Evolutionary conservation across 306 rosid species (phyloP).

Genomic region (Malus fusca): DNA sequence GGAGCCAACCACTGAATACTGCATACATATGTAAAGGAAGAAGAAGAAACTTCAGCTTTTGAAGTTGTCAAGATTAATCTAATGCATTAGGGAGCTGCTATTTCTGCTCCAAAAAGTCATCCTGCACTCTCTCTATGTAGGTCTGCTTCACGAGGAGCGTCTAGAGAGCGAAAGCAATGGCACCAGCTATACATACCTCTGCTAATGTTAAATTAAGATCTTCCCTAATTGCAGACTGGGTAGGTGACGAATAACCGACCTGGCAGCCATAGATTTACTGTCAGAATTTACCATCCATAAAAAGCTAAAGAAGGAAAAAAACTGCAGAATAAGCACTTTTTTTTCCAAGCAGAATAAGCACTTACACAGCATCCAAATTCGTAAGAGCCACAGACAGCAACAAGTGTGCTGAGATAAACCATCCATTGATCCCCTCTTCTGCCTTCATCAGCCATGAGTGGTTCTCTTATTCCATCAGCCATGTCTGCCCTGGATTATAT

Average conservation of each 20-base stretch:
- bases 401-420: constrained; percentile 61
- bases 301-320: too few relatives aligned
- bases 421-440: constrained; percentile 58
- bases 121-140: too few relatives aligned
- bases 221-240: not conserved
- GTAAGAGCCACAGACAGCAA: constrained; percentile 82
- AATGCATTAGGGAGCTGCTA: too few relatives aligned
- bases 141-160: too few relatives aligned
- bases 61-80: not conserved
- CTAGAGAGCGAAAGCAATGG: too few relatives aligned
- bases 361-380: constrained; percentile 79
- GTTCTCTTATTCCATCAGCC: constrained; percentile 37
- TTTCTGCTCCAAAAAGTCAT: too few relatives aligned
- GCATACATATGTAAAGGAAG: constrained; percentile 5
- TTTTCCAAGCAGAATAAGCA: not conserved
- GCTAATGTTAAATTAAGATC: not conserved
- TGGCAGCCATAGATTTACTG: too few relatives aligned
- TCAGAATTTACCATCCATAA: too few relatives aligned
- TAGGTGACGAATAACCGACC: not conserved
- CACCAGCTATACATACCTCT: too few relatives aligned
- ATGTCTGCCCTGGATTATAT: constrained; percentile 17
- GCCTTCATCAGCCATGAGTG: constrained; percentile 34
- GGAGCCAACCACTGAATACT: constrained; percentile 44
- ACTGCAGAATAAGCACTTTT: too few relatives aligned
- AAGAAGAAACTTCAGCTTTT: not conserved